Conservation (phyloP, 306 rosid species). For the Begonia masoniana region DNA sequence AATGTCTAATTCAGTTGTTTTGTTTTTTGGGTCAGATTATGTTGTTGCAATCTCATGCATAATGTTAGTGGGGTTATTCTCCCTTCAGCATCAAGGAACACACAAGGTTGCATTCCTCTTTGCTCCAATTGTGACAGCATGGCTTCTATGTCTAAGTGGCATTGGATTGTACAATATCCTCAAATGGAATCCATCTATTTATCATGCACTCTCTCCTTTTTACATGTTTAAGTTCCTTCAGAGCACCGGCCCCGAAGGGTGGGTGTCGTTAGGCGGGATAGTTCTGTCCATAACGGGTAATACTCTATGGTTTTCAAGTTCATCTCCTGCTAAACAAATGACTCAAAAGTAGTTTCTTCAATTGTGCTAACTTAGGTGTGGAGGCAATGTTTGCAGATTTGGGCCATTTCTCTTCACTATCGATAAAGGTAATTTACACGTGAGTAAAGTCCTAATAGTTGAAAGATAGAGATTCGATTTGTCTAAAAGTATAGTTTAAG, state of each 20-base stretch:
- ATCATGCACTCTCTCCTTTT: slow-evolving; percentile 46
- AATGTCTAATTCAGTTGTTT: no score
- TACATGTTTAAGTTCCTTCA: slow-evolving; percentile 47
- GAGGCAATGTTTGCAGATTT: slow-evolving; percentile 82
- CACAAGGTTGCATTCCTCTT: slow-evolving; percentile 65
- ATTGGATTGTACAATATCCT: slow-evolving; percentile 56
- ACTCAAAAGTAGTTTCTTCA: slow-evolving; percentile 8
- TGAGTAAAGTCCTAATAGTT: no score
- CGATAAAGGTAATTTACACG: slow-evolving; percentile 48
- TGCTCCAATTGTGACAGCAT: slow-evolving; percentile 52
- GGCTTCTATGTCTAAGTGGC: slow-evolving; percentile 53
- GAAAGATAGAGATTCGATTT: no score
- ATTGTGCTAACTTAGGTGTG: slow-evolving; percentile 48
- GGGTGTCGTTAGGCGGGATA: slow-evolving; percentile 56
- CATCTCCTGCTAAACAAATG: slow-evolving; percentile 5
- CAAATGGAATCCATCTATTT: slow-evolving; percentile 44
- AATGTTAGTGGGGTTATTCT: slow-evolving; percentile 58
- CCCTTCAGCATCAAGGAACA: slow-evolving; percentile 71
- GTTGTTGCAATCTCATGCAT: slow-evolving; percentile 47
- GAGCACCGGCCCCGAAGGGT: slow-evolving; percentile 44
- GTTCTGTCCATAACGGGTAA: slow-evolving; percentile 66
- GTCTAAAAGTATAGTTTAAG: no score
- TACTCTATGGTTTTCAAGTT: not conserved
- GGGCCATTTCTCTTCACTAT: slow-evolving; percentile 78
- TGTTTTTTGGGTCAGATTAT: slow-evolving; percentile 27